phyloP scores from a whole-genome alignment of 1,284 basidiomycete genomes.

The Wolfiporia cocos region DNA sequence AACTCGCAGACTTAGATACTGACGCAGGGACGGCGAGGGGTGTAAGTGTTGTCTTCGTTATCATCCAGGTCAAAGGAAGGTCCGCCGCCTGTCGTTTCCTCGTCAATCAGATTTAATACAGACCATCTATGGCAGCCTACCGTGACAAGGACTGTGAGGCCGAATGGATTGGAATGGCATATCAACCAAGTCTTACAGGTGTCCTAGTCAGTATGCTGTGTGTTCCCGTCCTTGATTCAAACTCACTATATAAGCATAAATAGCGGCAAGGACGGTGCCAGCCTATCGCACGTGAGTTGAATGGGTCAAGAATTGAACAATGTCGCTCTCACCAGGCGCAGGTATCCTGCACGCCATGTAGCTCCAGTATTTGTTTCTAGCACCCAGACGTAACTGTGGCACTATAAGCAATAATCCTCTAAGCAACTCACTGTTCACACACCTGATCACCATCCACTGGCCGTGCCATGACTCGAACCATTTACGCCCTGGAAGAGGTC shows the following conservation, averaged over 20 bases:
- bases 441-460: conserved; percentile 45
- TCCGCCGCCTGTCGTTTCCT: conserved; percentile 31
- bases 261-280: conserved; percentile 39
- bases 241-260: conserved; percentile 41
- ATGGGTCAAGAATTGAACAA: background rate
- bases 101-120: conserved; percentile 1
- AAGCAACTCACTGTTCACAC: background rate
- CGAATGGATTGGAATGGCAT: conserved; percentile 37
- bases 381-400: conserved; percentile 38
- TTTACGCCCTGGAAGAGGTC: conserved; percentile 20
- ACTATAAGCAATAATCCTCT: background rate
- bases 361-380: conserved; percentile 47
- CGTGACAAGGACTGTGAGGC: conserved; percentile 35
- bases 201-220: background rate
- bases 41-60: conserved; percentile 33
- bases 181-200: conserved; percentile 37
- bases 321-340: conserved; percentile 33
- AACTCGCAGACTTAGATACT: too few species aligned
- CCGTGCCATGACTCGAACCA: conserved; percentile 37
- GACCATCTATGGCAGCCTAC: conserved; percentile 20
- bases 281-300: conserved; percentile 21
- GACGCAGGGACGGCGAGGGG: conserved; percentile 42
- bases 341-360: conserved; percentile 41
- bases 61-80: conserved; percentile 41
- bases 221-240: background rate